phyloP scores from a whole-genome alignment of 169 alveolate species.

The Eimeria falciformis region DNA sequence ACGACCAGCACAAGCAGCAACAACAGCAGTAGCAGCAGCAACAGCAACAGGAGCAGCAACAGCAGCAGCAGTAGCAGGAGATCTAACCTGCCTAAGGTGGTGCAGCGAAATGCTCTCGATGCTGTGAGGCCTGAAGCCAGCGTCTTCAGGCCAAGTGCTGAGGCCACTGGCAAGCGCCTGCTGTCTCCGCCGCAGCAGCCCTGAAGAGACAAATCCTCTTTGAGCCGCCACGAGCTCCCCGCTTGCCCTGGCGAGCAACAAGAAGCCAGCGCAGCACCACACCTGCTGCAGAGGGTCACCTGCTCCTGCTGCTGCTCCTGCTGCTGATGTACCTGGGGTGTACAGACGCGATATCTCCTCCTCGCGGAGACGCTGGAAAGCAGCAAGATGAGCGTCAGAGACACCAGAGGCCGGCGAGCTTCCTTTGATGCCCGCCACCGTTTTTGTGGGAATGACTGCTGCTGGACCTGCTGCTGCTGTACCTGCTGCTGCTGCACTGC shows the following conservation, averaged over 20 bases:
- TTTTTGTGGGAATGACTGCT: no score
- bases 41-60: background rate
- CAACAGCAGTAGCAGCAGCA: background rate
- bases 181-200: background rate
- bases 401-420: background rate
- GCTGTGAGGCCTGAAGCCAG: background rate
- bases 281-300: constrained; percentile 17
- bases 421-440: no score
- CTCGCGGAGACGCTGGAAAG: constrained; percentile 9
- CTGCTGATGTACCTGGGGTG: background rate
- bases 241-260: constrained; percentile 4
- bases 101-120: background rate
- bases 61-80: background rate
- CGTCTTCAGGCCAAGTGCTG: background rate
- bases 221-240: background rate
- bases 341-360: background rate
- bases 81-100: background rate
- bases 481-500: background rate
- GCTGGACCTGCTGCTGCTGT: constrained; percentile 6
- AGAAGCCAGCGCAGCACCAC: constrained; percentile 17
- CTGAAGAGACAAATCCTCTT: background rate
- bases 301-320: background rate
- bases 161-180: background rate
- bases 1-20: background rate
- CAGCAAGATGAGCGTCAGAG: constrained; percentile 14